phyloP scores from a whole-genome alignment of 2,329 filamentous ascomycete genomes.

The Paracoccidioides brasiliensis region DNA sequence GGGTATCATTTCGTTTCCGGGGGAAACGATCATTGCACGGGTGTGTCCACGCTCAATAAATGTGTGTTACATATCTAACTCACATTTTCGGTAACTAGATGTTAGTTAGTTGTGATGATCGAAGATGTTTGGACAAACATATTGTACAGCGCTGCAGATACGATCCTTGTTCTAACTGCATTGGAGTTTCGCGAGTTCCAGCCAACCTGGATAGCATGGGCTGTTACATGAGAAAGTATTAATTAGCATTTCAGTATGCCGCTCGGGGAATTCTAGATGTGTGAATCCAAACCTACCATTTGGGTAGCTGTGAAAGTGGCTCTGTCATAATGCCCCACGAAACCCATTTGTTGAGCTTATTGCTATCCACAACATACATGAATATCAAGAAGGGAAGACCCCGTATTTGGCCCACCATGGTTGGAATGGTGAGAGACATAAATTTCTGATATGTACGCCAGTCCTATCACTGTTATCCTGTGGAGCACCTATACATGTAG shows the following conservation, averaged over 20 bases:
- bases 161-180: constrained; percentile 25
- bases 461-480: constrained; percentile 24
- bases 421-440: constrained; percentile 39
- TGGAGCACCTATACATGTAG: constrained; percentile 33
- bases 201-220: constrained; percentile 40
- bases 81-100: constrained; percentile 20
- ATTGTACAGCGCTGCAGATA: constrained; percentile 27
- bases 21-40: too few species aligned
- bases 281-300: constrained; percentile 21
- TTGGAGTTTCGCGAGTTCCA: constrained; percentile 30
- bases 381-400: constrained; percentile 41
- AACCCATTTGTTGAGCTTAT: constrained; percentile 37
- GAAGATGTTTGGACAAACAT: constrained; percentile 26
- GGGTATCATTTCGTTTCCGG: too few species aligned
- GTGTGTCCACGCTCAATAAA: too few species aligned
- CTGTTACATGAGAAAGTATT: constrained; percentile 14
- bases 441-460: constrained; percentile 22
- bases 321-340: constrained; percentile 40
- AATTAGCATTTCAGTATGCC: neutral
- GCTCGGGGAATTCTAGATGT: neutral
- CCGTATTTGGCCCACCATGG: constrained; percentile 41
- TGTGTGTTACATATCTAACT: neutral
- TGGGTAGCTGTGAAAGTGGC: constrained; percentile 38
- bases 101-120: constrained; percentile 25
- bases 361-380: constrained; percentile 34